Percentiles rank a stretch among this genome's conserved stretches.
phyloP scores from a whole-genome alignment of 371 early-diverging fungal species.

The Fennellomyces sp. region DNA sequence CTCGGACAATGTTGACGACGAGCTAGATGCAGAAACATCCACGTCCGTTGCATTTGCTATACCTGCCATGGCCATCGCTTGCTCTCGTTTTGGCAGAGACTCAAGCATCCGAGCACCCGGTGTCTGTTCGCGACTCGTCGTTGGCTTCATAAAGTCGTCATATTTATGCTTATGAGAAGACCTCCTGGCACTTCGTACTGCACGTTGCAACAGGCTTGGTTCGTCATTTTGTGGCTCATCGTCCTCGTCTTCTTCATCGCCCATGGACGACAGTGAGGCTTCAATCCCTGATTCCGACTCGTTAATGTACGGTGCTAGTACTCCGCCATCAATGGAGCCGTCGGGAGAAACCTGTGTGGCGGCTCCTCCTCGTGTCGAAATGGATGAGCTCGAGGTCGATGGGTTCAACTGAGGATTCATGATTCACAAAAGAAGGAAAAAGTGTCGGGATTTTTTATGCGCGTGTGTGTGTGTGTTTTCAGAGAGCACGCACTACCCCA shows the following conservation, averaged over 20 bases:
- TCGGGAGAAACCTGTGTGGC: neutral
- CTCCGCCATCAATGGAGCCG: neutral
- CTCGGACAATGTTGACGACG: neutral
- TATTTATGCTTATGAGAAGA: conserved; percentile 4
- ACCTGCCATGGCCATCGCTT: neutral
- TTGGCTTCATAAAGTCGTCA: neutral
- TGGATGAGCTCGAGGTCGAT: neutral
- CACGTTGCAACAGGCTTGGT: conserved; percentile 6
- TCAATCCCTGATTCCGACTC: conserved; percentile 21
- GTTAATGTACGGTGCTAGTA: conserved; percentile 6
- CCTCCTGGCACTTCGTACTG: conserved; percentile 15
- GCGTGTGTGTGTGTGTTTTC: too few species aligned
- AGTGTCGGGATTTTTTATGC: neutral
- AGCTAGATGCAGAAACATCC: conserved; percentile 3
- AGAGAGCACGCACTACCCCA: too few species aligned
- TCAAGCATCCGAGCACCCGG: neutral
- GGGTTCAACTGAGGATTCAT: neutral
- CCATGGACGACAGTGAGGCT: conserved; percentile 16
- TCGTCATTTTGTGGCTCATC: neutral
- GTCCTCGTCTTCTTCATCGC: conserved; percentile 11
- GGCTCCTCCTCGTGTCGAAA: neutral
- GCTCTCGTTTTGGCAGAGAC: conserved; percentile 11
- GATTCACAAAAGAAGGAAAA: neutral
- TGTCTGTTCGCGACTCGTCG: neutral
- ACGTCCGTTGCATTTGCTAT: conserved; percentile 6